These are phyloP conservation scores for Pichia occidentalis DNA, from an alignment of 805 yeast genomes.

Conservation along the genomic window DNA sequence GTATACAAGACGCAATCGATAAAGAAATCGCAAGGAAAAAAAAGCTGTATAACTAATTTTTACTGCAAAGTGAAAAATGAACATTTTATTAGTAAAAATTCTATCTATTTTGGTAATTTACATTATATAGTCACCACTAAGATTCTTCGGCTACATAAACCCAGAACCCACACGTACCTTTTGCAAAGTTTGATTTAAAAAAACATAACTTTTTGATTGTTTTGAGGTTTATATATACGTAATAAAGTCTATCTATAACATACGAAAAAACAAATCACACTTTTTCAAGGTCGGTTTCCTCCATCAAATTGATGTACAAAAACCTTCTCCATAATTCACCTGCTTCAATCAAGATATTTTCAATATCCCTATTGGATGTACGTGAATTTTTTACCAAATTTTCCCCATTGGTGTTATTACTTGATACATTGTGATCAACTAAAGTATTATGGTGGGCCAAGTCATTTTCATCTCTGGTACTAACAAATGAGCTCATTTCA, in stretches of 20 bases:
- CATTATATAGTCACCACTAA: no score
- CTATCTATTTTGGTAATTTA: not conserved
- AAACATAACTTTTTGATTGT: not conserved
- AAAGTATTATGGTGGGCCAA: constrained; percentile 2
- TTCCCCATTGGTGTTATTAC: constrained; percentile 1
- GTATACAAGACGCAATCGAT: constrained; percentile 24
- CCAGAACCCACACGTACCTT: no score
- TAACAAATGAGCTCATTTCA: constrained; percentile 26
- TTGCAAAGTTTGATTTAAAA: no score
- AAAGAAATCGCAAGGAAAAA: constrained; percentile 27
- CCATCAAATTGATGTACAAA: constrained; percentile 57
- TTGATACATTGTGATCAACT: constrained; percentile 2
- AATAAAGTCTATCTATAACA: not conserved
- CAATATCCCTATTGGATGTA: constrained; percentile 47
- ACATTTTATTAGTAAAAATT: not conserved
- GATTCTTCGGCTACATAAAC: no score
- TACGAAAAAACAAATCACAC: not conserved
- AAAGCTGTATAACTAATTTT: constrained; percentile 9
- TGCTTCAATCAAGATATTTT: constrained; percentile 66
- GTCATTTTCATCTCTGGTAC: constrained; percentile 14
- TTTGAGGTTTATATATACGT: not conserved
- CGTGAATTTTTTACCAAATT: constrained; percentile 5
- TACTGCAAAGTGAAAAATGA: not conserved
- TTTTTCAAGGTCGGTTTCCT: constrained; percentile 22
- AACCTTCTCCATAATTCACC: constrained; percentile 87